Conservation (phyloP, 2,329 filamentous ascomycete genomes). For the Ophiocordyceps australis region DNA sequence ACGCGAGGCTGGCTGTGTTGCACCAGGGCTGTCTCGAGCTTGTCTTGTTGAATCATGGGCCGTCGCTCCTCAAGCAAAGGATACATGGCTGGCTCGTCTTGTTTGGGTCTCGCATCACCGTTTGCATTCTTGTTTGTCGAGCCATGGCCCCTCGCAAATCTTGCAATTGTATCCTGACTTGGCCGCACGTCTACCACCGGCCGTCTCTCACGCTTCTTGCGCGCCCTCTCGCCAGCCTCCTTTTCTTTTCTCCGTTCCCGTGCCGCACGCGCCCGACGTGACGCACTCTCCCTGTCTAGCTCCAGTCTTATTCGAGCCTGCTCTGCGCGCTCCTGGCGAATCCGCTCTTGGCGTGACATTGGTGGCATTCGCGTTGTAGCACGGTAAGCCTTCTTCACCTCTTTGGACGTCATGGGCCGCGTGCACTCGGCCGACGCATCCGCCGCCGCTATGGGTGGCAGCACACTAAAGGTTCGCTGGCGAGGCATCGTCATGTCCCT, state of each 20-base stretch:
- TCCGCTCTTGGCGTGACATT: slow-evolving; percentile 21
- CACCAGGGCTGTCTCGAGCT: slow-evolving; percentile 2
- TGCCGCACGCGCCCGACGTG: slow-evolving; percentile 26
- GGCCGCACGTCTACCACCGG: slow-evolving; percentile 35
- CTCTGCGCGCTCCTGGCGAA: slow-evolving; percentile 23
- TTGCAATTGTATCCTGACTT: slow-evolving; percentile 37
- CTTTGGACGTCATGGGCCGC: slow-evolving; percentile 21
- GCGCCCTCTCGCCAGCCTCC: slow-evolving; percentile 27
- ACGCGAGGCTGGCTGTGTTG: neutral
- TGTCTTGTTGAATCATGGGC: slow-evolving; percentile 5
- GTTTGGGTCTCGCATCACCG: slow-evolving; percentile 5
- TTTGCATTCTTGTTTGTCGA: slow-evolving; percentile 4
- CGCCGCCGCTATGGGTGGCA: slow-evolving; percentile 8
- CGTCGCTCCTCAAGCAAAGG: slow-evolving; percentile 8
- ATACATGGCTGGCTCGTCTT: slow-evolving; percentile 9
- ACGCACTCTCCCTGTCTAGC: slow-evolving; percentile 28
- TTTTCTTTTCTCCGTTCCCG: slow-evolving; percentile 38
- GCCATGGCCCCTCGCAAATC: slow-evolving; percentile 25
- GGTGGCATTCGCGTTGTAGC: slow-evolving; percentile 13
- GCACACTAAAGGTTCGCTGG: slow-evolving; percentile 25
- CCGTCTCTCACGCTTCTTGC: slow-evolving; percentile 29
- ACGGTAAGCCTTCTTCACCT: slow-evolving; percentile 19
- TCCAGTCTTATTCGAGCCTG: slow-evolving; percentile 35
- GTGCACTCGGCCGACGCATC: neutral
- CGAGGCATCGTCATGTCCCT: slow-evolving; percentile 11